Percentiles rank a stretch among this genome's conserved stretches.
Conservation (phyloP, 2,329 filamentous ascomycete species). For the Aspergillus melleus region DNA sequence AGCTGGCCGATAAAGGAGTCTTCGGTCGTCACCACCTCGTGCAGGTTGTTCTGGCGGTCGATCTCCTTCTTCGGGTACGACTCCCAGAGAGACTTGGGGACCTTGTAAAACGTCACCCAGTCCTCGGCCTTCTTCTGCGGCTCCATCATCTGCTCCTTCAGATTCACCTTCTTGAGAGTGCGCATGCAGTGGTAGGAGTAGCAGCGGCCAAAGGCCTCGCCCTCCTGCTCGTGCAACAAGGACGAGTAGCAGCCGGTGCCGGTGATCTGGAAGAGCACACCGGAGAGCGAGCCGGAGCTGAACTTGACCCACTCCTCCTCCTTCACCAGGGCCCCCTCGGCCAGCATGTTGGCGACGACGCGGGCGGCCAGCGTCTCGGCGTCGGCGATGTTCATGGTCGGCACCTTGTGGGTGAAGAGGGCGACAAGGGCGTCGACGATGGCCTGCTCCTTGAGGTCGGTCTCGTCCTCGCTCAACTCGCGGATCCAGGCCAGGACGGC, state of each 20-base stretch:
- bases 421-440: slow-evolving; percentile 85
- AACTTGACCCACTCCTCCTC: slow-evolving; percentile 99
- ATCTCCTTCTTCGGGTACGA: slow-evolving; percentile 79
- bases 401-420: slow-evolving; percentile 90
- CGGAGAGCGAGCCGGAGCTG: slow-evolving; percentile 74
- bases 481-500: slow-evolving; percentile 84
- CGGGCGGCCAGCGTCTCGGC: slow-evolving; percentile 80
- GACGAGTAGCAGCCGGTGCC: slow-evolving; percentile 88
- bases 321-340: slow-evolving; percentile 72
- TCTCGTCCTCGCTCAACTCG: slow-evolving; percentile 85
- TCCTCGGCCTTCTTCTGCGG: slow-evolving; percentile 71
- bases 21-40: slow-evolving; percentile 93
- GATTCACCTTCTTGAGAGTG: slow-evolving; percentile 90
- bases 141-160: slow-evolving; percentile 71
- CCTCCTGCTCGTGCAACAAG: slow-evolving; percentile 69
- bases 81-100: slow-evolving; percentile 75
- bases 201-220: slow-evolving; percentile 68
- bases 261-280: slow-evolving; percentile 90
- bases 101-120: slow-evolving; percentile 85
- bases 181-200: slow-evolving; percentile 93
- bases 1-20: slow-evolving; percentile 88
- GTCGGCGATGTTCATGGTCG: slow-evolving; percentile 97
- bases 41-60: slow-evolving; percentile 87
- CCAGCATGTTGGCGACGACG: slow-evolving; percentile 78
- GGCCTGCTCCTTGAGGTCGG: slow-evolving; percentile 79